These are phyloP conservation scores for Jatropha multifida DNA, from an alignment of 441 rosid species.

Conservation along the genomic window DNA sequence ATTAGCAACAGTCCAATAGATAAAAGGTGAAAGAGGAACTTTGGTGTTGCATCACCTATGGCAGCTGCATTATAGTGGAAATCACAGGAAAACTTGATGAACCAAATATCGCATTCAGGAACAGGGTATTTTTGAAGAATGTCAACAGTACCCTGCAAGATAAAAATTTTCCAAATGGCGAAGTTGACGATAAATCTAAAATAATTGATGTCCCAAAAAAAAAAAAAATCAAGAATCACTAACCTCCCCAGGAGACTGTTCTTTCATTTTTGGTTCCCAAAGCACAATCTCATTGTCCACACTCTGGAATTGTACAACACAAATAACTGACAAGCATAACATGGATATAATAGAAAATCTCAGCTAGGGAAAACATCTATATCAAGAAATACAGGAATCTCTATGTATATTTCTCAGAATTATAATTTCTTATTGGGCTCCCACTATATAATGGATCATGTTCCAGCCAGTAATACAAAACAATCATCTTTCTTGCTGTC, in stretches of 20 bases:
- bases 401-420: neutral
- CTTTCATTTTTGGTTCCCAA: constrained; percentile 97
- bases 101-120: constrained; percentile 96
- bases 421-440: constrained; percentile 8
- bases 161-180: constrained; percentile 7
- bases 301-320: constrained; percentile 54
- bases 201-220: neutral
- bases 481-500: neutral
- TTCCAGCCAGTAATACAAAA: neutral
- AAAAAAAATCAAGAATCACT: constrained; percentile 21
- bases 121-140: constrained; percentile 89
- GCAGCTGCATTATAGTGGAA: constrained; percentile 73
- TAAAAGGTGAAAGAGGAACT: neutral
- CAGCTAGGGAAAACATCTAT: neutral
- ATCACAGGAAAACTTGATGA: constrained; percentile 95
- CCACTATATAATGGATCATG: neutral
- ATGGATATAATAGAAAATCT: constrained; percentile 5
- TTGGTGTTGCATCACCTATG: constrained; percentile 51
- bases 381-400: neutral
- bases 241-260: constrained; percentile 98
- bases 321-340: constrained; percentile 16
- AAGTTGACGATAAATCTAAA: neutral
- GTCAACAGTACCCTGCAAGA: constrained; percentile 73
- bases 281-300: constrained; percentile 91
- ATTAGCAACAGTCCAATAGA: neutral